Evolutionary conservation across 2,329 filamentous ascomycete species (phyloP), one percentile per base, ranked within the genome.

Genomic region (Tolypocladium amazonense): DNA sequence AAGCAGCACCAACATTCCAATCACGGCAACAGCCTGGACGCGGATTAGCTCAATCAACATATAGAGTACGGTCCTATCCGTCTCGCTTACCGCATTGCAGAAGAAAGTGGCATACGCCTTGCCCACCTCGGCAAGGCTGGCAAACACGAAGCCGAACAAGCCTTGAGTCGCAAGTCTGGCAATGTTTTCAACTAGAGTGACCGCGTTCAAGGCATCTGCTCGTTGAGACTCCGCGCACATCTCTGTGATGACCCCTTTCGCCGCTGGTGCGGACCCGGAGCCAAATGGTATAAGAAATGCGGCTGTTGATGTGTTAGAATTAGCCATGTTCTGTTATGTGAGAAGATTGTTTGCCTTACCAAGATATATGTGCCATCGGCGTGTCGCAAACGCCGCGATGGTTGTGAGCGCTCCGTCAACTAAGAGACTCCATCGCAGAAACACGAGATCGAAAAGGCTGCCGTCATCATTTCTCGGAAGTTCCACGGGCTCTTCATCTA

Each of bases 221-320:
- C 87, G 78, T 59, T 87, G 81, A 0, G 77, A 77, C 1, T 82
- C 76, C 0, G 85, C 75, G 53, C 86, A 86, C 85, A 90, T 87
- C 60, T 88, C 82, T 0, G 88, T 81, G 61, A 90, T 88, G n/a
- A 87, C 85, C 0, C 87, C 88, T 64, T 90, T 90, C 1, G 86
- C 85, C 0, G 87, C 85, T 0, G 86, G 81, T 0, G 86, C 87
- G 0, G 87, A 87, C 0, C 88, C 88, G 0, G 87, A 87, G 0
- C 85, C 86, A 37, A 90, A 82, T 0, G 88, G 88, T 0, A 90
- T 76, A 1, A 89, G 68, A 33, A 83, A 79, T 0, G 85, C 85
- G 1, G 87, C 81, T 79, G 60, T 0, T 18, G 39, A 50, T n/a
- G 20, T 18, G 27, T 57, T 12, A 57, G 25, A 25, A 45, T 12